A percentile compares a stretch with the other conserved stretches of the same genome.
These are phyloP conservation scores for Closterium sp. DNA, from an alignment of 139 green algal genomes.

Conservation along the genomic window DNA sequence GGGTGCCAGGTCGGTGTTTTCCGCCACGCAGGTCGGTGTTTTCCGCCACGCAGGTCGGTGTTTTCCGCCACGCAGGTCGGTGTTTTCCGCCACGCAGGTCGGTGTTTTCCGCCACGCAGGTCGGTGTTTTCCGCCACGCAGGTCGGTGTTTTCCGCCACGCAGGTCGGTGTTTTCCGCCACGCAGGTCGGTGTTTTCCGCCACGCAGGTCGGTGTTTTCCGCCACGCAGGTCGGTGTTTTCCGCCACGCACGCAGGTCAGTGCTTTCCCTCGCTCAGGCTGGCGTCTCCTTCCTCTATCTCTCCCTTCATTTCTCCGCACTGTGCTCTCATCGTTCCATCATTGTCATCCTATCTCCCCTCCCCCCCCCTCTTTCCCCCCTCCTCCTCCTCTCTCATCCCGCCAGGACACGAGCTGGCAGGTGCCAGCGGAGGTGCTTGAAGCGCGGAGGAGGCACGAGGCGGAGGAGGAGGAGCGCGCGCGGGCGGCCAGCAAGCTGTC, in stretches of 20 bases:
- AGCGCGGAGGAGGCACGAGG: not conserved
- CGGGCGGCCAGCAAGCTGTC: not conserved
- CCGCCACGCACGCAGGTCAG: not conserved
- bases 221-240: not conserved
- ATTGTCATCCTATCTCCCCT: not conserved
- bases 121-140: no score
- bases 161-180: not conserved
- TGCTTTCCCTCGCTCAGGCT: no score
- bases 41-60: not conserved
- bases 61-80: not conserved
- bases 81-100: no score
- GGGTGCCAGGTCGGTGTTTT: no score
- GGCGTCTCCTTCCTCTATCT: not conserved
- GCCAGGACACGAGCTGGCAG: slow-evolving; percentile 58
- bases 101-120: no score
- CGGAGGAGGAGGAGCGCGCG: slow-evolving; percentile 20
- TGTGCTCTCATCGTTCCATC: not conserved
- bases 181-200: no score
- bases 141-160: not conserved
- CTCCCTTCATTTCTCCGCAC: not conserved
- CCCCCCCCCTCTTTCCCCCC: not conserved
- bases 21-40: no score
- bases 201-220: not conserved
- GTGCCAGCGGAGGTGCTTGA: slow-evolving; percentile 57
- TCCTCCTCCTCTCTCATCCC: not conserved